Conservation (phyloP, 768 basidiomycete species). For the Coprinellus micaceus region DNA sequence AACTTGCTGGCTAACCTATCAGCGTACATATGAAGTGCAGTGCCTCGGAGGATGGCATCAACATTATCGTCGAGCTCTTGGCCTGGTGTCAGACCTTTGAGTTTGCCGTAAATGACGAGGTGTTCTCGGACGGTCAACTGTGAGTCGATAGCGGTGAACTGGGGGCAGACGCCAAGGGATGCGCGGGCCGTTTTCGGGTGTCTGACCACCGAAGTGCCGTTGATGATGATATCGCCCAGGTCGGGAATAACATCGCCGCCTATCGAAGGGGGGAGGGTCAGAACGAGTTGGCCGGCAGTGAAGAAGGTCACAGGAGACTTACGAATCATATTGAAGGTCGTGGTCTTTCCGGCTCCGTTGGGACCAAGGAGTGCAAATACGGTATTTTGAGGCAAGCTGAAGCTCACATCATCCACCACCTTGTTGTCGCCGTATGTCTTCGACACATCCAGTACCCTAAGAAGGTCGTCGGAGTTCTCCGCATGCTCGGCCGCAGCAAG, state of each 20-base stretch:
- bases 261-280: no score
- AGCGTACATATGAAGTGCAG: slow-evolving; percentile 56
- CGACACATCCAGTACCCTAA: slow-evolving; percentile 60
- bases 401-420: slow-evolving; percentile 72
- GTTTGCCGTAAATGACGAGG: slow-evolving; percentile 62
- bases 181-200: slow-evolving; percentile 62
- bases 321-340: slow-evolving; percentile 80
- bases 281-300: no score
- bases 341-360: slow-evolving; percentile 83
- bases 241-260: slow-evolving; percentile 70
- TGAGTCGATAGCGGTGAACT: slow-evolving; percentile 79
- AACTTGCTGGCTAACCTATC: slow-evolving; percentile 71
- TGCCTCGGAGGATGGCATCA: slow-evolving; percentile 53
- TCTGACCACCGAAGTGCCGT: slow-evolving; percentile 61
- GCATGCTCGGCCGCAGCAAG: slow-evolving; percentile 48
- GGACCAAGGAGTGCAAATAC: slow-evolving; percentile 74
- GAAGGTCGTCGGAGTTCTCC: slow-evolving; percentile 46
- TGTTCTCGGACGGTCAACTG: slow-evolving; percentile 79
- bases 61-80: slow-evolving; percentile 51
- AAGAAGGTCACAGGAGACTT: slow-evolving; percentile 29
- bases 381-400: slow-evolving; percentile 59
- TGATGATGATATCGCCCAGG: slow-evolving; percentile 64
- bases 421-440: slow-evolving; percentile 54
- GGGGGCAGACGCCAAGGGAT: slow-evolving; percentile 77
- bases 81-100: slow-evolving; percentile 61